These are phyloP conservation scores for Pythium aristosporum DNA, from an alignment of 352 stramenopile genomes.

Conservation along the genomic window DNA sequence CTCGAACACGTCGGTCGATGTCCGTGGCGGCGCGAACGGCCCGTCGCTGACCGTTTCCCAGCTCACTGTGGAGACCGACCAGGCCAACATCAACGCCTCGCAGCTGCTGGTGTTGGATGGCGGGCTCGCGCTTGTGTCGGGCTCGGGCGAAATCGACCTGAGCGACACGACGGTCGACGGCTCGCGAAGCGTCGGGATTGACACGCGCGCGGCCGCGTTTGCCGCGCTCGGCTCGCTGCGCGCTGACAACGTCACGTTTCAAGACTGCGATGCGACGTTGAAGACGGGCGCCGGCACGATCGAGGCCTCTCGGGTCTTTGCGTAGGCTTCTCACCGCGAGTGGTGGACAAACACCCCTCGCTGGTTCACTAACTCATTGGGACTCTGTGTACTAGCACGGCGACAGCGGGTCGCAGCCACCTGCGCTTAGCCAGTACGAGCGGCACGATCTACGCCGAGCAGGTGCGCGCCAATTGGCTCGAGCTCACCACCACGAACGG, in stretches of 20 bases:
- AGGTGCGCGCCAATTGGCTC: conserved; percentile 61
- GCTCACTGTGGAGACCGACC: conserved; percentile 38
- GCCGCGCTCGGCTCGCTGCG: conserved; percentile 49
- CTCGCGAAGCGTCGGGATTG: conserved; percentile 22
- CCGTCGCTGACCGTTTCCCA: conserved; percentile 32
- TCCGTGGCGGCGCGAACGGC: conserved; percentile 26
- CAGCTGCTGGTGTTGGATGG: conserved; percentile 38
- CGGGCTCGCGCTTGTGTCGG: conserved; percentile 38
- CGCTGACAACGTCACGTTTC: conserved; percentile 45
- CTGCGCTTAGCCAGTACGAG: conserved; percentile 47
- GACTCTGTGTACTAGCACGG: conserved; percentile 29
- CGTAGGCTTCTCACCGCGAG: conserved; percentile 27
- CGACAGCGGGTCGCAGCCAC: conserved; percentile 49
- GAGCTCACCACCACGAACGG: conserved; percentile 44
- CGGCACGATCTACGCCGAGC: conserved; percentile 41
- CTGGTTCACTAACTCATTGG: neutral
- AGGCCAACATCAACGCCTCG: conserved; percentile 50
- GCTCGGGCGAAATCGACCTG: conserved; percentile 52
- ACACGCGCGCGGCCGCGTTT: conserved; percentile 34
- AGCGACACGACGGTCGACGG: conserved; percentile 43
- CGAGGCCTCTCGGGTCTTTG: conserved; percentile 34
- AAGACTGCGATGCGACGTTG: conserved; percentile 53
- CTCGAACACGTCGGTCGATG: conserved; percentile 53
- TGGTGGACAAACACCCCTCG: neutral
- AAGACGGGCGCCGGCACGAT: conserved; percentile 52